Conservation (phyloP, 2,329 filamentous ascomycete genomes). For the Aspergillus spinulosporus region DNA sequence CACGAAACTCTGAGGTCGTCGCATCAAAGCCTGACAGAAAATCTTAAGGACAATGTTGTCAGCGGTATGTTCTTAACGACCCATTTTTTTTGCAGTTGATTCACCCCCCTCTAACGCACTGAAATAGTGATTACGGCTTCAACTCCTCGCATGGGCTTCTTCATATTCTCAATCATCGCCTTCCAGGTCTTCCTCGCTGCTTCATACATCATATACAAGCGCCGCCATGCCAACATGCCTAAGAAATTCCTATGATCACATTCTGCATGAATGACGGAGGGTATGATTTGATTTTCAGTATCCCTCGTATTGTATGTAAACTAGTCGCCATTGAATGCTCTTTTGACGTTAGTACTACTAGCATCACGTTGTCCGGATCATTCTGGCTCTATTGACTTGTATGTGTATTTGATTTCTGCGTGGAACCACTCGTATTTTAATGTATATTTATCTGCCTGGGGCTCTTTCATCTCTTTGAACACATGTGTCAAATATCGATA, state of each 20-base stretch:
- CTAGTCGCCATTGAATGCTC: background rate
- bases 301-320: background rate
- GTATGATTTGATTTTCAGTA: slow-evolving; percentile 4
- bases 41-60: slow-evolving; percentile 52
- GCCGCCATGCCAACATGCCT: slow-evolving; percentile 70
- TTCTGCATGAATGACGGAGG: slow-evolving; percentile 9
- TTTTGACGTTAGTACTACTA: background rate
- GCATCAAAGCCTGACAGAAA: slow-evolving; percentile 54
- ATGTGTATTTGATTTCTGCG: no score
- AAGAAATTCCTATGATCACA: slow-evolving; percentile 79
- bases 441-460: background rate
- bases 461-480: background rate
- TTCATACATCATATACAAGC: slow-evolving; percentile 77
- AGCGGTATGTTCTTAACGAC: slow-evolving; percentile 46
- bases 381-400: no score
- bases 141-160: slow-evolving; percentile 59
- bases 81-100: background rate
- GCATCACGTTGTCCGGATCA: no score
- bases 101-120: background rate
- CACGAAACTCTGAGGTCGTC: slow-evolving; percentile 56
- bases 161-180: slow-evolving; percentile 70
- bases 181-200: slow-evolving; percentile 71
- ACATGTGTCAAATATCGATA: background rate
- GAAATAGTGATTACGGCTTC: slow-evolving; percentile 53
- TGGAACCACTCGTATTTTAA: no score